Conservation (phyloP, 2,329 filamentous ascomycete species). For the Pyrenophora graminea region DNA sequence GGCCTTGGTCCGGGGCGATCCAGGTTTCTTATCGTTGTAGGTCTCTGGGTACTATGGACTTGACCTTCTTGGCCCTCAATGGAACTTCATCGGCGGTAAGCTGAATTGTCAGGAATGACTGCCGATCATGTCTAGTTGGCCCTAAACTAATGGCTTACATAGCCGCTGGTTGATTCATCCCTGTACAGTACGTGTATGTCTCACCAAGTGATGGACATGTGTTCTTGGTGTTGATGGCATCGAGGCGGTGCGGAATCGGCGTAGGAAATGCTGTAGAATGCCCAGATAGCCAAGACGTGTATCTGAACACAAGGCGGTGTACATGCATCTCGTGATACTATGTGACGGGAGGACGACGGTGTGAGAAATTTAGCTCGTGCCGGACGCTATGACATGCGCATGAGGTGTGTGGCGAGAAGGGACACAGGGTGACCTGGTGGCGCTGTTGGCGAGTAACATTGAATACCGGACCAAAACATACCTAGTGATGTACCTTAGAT, state of each 20-base stretch:
- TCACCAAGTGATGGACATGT: slow-evolving; percentile 1
- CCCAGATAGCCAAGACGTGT: slow-evolving; percentile 12
- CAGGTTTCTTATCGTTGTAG: slow-evolving; percentile 10
- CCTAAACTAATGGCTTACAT: neutral
- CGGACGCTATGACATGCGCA: neutral
- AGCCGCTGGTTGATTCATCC: neutral
- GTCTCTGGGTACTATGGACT: slow-evolving; percentile 17
- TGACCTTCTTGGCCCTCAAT: slow-evolving; percentile 21
- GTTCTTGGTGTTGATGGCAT: neutral
- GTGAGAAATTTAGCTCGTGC: neutral
- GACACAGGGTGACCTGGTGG: no score
- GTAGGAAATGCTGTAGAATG: slow-evolving; percentile 6
- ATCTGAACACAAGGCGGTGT: slow-evolving; percentile 15
- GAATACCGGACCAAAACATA: no score
- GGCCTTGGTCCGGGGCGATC: slow-evolving; percentile 3
- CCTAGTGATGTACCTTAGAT: no score
- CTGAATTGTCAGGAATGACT: slow-evolving; percentile 8
- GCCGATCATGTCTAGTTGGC: neutral
- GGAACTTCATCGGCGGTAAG: slow-evolving; percentile 5
- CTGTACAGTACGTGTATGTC: neutral
- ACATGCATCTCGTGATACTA: slow-evolving; percentile 1
- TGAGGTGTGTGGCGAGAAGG: neutral
- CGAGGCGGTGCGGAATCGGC: slow-evolving; percentile 4
- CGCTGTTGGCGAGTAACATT: no score
- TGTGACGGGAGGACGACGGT: neutral